phyloP scores from a whole-genome alignment of 805 yeast genomes.

The Metschnikowia orientalis region DNA sequence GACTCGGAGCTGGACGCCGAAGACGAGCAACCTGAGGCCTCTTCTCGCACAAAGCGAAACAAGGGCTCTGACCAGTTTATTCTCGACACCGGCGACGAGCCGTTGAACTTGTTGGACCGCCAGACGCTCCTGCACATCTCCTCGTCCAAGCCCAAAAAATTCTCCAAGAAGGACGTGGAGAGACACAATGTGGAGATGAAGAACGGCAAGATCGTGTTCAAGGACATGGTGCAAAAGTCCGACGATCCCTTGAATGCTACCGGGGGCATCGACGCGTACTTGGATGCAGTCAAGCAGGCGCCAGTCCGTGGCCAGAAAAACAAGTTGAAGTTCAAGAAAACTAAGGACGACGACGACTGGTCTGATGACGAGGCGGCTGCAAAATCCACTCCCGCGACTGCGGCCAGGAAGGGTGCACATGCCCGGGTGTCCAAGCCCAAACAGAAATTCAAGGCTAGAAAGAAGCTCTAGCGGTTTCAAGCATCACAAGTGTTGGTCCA shows the following conservation, averaged over 20 bases:
- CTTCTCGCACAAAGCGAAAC: slow-evolving; percentile 24
- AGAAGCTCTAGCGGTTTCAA: slow-evolving; percentile 48
- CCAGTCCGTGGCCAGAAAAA: slow-evolving; percentile 93
- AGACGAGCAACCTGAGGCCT: slow-evolving; percentile 52
- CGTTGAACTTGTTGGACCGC: slow-evolving; percentile 84
- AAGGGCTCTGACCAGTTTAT: slow-evolving; percentile 57
- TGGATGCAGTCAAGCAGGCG: slow-evolving; percentile 89
- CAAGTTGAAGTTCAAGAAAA: slow-evolving; percentile 79
- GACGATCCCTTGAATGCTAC: slow-evolving; percentile 44
- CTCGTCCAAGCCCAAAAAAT: slow-evolving; percentile 73
- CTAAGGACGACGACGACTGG: slow-evolving; percentile 47
- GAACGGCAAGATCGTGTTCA: slow-evolving; percentile 67
- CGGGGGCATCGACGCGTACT: slow-evolving; percentile 80
- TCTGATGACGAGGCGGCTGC: slow-evolving; percentile 43
- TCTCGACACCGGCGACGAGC: slow-evolving; percentile 68
- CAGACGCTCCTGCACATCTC: slow-evolving; percentile 84
- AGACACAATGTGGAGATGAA: slow-evolving; percentile 37
- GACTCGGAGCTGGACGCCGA: slow-evolving; percentile 53
- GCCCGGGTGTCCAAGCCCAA: slow-evolving; percentile 35
- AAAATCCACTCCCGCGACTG: slow-evolving; percentile 6
- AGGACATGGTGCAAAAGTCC: slow-evolving; percentile 39
- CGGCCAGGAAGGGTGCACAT: slow-evolving; percentile 15
- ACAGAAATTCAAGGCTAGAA: slow-evolving; percentile 54
- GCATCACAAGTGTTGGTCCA: too few species aligned
- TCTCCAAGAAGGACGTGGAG: slow-evolving; percentile 40